Evolutionary conservation across 495 filamentous ascomycete species (phyloP).

Genomic region (Aspergillus homomorphus): DNA sequence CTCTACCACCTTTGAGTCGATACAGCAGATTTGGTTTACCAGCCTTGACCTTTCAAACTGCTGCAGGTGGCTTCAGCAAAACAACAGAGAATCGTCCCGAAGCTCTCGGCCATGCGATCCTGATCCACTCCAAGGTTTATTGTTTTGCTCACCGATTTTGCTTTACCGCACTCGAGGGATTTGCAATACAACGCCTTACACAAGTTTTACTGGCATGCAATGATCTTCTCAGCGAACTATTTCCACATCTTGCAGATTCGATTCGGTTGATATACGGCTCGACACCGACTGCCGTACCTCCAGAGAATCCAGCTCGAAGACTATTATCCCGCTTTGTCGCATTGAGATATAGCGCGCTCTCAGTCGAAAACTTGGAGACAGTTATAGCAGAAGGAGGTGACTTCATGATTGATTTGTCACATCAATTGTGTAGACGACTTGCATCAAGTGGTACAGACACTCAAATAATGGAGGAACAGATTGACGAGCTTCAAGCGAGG

Average conservation of each 20-base stretch:
- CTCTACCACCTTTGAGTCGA: constrained; percentile 2
- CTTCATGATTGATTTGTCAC: constrained; percentile 2
- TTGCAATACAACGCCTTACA: constrained; percentile 2
- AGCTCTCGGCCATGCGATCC: constrained; percentile 1
- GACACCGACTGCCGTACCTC: constrained; percentile 1
- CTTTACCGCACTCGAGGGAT: background rate
- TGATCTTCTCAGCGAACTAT: constrained; percentile 2
- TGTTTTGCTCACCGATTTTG: constrained; percentile 2
- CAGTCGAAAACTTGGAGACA: background rate
- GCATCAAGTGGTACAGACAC: constrained; percentile 1
- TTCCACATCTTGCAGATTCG: constrained; percentile 2
- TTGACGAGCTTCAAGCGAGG: constrained; percentile 1
- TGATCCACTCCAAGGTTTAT: constrained; percentile 2
- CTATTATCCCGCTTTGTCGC: constrained; percentile 2
- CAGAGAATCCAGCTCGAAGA: background rate
- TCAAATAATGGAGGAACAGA: constrained; percentile 2
- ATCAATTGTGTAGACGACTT: constrained; percentile 2
- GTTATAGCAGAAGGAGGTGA: constrained; percentile 2
- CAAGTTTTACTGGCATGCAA: constrained; percentile 2
- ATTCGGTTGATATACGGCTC: constrained; percentile 2
- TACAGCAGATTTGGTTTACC: constrained; percentile 2
- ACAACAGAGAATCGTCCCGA: constrained; percentile 1
- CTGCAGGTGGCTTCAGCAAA: constrained; percentile 1
- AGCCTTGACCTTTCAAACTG: background rate
- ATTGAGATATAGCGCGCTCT: constrained; percentile 1